A percentile compares a stretch with the other conserved stretches of the same genome.
These are phyloP conservation scores for Auriscalpium vulgare DNA, from an alignment of 768 basidiomycete species.

Conservation along the genomic window DNA sequence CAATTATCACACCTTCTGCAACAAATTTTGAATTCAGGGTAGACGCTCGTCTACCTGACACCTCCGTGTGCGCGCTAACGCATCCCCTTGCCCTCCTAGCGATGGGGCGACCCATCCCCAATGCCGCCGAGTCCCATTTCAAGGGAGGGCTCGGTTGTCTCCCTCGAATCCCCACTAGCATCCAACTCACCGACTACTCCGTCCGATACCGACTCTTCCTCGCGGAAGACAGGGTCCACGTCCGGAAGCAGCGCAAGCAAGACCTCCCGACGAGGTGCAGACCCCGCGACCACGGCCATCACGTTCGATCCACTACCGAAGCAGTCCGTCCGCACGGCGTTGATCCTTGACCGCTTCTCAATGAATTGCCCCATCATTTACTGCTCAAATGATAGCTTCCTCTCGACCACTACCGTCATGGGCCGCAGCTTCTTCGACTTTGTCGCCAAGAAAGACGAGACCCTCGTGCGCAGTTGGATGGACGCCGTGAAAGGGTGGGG, in stretches of 20 bases:
- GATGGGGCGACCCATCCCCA: constrained; percentile 63
- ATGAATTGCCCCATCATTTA: constrained; percentile 57
- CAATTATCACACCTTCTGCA: constrained; percentile 53
- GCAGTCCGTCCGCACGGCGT: constrained; percentile 68
- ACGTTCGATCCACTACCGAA: constrained; percentile 57
- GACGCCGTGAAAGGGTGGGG: constrained; percentile 77
- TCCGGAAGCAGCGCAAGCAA: background rate
- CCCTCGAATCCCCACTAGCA: background rate
- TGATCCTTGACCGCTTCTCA: constrained; percentile 76
- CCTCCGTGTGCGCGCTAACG: background rate
- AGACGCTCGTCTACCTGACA: constrained; percentile 29
- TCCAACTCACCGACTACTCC: background rate
- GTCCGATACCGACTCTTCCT: background rate
- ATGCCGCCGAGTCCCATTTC: constrained; percentile 38
- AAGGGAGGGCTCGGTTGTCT: constrained; percentile 1
- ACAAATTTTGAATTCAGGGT: constrained; percentile 31
- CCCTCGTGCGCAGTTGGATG: constrained; percentile 63
- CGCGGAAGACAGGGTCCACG: background rate
- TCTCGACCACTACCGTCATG: constrained; percentile 51
- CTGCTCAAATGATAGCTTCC: constrained; percentile 64
- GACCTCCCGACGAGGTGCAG: background rate
- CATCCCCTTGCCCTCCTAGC: constrained; percentile 27
- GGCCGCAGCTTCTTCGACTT: constrained; percentile 72
- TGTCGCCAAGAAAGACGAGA: constrained; percentile 55
- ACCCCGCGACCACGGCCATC: constrained; percentile 20